phyloP scores from a whole-genome alignment of 129 eudicot genomes.

The Tanacetum coccineum region DNA sequence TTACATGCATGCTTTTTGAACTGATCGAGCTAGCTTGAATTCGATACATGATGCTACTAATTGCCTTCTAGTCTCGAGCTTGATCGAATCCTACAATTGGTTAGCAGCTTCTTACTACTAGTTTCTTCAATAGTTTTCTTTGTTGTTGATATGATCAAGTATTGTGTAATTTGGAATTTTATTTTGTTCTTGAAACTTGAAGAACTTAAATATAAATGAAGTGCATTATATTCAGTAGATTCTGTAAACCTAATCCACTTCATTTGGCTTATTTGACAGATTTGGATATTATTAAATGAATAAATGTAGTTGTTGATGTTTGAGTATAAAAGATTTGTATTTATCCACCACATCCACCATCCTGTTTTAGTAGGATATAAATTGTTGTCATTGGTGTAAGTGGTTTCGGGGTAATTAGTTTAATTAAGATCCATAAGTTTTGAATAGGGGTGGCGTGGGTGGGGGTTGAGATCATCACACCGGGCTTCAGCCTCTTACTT shows the following conservation, averaged over 20 bases:
- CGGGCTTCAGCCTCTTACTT: no score
- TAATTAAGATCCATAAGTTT: no score
- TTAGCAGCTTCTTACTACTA: no score
- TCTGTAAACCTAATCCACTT: constrained; percentile 26
- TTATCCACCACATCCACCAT: constrained; percentile 19
- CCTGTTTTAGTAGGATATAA: constrained; percentile 13
- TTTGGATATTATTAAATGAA: constrained; percentile 16
- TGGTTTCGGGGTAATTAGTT: constrained; percentile 29
- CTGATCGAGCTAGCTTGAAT: no score
- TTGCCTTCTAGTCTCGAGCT: no score
- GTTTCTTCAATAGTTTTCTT: no score
- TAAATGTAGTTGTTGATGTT: constrained; percentile 22
- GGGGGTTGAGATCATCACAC: no score
- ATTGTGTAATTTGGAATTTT: constrained; percentile 2
- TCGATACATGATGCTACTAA: no score
- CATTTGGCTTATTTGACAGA: constrained; percentile 1
- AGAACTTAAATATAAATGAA: no score
- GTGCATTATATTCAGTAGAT: constrained; percentile 8
- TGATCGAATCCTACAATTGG: no score
- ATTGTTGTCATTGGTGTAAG: constrained; percentile 17
- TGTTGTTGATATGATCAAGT: background rate
- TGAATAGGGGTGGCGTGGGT: no score
- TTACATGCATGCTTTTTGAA: background rate
- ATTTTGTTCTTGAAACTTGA: background rate
- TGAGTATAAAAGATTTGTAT: constrained; percentile 20